A percentile compares a stretch with the other conserved stretches of the same genome.
These are phyloP conservation scores for Nectriaceae sp. DNA, from an alignment of 2,329 filamentous ascomycete genomes.

Conservation along the genomic window DNA sequence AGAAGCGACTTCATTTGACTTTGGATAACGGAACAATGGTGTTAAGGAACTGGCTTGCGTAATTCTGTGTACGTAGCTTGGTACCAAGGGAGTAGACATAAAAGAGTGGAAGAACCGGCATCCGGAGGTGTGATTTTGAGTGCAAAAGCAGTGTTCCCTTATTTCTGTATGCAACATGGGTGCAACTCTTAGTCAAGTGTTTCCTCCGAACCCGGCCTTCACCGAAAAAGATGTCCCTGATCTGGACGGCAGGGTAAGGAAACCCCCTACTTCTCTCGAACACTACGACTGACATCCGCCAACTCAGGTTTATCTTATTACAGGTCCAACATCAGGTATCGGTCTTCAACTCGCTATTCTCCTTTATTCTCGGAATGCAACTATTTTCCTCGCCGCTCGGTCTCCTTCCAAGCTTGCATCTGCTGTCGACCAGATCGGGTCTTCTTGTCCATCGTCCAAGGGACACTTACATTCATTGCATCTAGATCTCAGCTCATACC, in stretches of 20 bases:
- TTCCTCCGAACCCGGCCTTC: slow-evolving; percentile 1
- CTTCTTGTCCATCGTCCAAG: not conserved
- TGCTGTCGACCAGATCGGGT: not conserved
- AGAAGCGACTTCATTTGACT: not conserved
- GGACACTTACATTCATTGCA: slow-evolving; percentile 1
- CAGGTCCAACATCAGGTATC: slow-evolving; percentile 3
- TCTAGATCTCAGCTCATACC: slow-evolving; percentile 3
- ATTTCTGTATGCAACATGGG: slow-evolving; percentile 2
- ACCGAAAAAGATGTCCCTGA: slow-evolving; percentile 5
- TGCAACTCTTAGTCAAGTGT: slow-evolving; percentile 3
- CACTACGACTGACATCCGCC: too few species aligned
- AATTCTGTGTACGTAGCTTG: not conserved
- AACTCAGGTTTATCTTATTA: slow-evolving; percentile 6
- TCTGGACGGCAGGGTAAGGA: slow-evolving; percentile 5
- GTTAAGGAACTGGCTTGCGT: not conserved
- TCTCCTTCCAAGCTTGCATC: not conserved
- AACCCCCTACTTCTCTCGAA: not conserved
- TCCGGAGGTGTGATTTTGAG: not conserved
- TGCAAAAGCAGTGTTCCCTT: not conserved
- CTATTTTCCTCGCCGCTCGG: slow-evolving; percentile 3
- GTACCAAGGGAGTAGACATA: not conserved
- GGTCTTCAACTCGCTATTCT: slow-evolving; percentile 4
- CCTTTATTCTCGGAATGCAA: slow-evolving; percentile 5
- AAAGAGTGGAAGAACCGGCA: slow-evolving; percentile 1
- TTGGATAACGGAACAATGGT: not conserved